phyloP scores from a whole-genome alignment of 257 asterid species.

The Thymus mandschuricus region DNA sequence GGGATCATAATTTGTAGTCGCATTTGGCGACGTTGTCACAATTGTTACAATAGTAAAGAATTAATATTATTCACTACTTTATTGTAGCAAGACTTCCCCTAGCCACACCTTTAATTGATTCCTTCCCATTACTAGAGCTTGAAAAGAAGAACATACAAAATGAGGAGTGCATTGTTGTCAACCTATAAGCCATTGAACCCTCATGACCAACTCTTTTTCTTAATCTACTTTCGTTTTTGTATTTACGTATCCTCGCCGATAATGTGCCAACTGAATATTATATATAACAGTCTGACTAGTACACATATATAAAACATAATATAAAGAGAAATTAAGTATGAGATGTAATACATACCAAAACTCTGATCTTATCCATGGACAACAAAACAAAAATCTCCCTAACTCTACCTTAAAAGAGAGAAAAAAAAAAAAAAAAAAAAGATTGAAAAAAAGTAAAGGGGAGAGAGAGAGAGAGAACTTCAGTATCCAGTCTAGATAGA shows the following conservation, averaged over 20 bases:
- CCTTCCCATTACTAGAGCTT: not conserved
- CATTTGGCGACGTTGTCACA: too few species aligned
- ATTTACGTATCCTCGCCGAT: not conserved
- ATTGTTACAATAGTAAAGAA: not conserved
- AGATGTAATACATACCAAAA: not conserved
- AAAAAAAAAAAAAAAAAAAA: too few species aligned
- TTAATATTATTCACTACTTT: not conserved
- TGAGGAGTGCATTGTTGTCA: constrained; percentile 15
- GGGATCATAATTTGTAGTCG: too few species aligned
- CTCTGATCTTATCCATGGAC: not conserved
- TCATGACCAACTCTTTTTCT: not conserved
- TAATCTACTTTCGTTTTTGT: not conserved
- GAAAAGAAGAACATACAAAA: too few species aligned
- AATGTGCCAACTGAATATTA: too few species aligned
- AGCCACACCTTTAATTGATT: not conserved
- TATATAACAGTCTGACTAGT: too few species aligned
- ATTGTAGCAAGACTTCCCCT: not conserved
- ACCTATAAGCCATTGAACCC: constrained; percentile 15
- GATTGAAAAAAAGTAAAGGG: too few species aligned
- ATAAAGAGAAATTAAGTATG: too few species aligned
- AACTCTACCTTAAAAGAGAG: too few species aligned
- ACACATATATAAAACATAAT: too few species aligned
- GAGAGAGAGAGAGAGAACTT: too few species aligned
- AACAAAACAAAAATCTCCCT: not conserved
- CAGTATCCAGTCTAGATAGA: constrained; percentile 26